These are phyloP conservation scores for Scedosporium minutisporum DNA, from an alignment of 2,329 filamentous ascomycete species.

Conservation along the genomic window DNA sequence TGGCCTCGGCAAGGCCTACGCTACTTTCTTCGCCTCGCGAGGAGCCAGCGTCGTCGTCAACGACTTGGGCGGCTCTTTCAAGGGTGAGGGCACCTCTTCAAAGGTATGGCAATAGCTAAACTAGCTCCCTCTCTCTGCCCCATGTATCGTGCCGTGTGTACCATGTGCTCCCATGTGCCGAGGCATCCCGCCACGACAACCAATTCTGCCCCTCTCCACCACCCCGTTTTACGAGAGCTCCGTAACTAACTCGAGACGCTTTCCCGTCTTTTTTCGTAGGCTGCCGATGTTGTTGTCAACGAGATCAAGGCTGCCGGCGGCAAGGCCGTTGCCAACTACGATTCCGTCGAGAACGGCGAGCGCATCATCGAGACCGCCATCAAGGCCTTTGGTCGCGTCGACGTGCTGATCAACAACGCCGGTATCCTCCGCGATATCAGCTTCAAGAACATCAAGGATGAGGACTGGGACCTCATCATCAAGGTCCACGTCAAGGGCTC, in stretches of 20 bases:
- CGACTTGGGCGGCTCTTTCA: constrained; percentile 86
- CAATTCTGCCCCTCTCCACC: neutral
- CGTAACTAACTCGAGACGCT: neutral
- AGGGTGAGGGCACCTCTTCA: constrained; percentile 78
- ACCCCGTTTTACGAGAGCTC: neutral
- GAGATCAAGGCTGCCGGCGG: constrained; percentile 82
- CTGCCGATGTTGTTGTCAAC: constrained; percentile 72
- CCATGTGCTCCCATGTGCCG: neutral
- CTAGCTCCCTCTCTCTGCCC: neutral
- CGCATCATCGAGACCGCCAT: constrained; percentile 88
- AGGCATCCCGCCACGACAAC: neutral
- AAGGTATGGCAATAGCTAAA: constrained; percentile 50
- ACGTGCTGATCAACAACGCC: constrained; percentile 95
- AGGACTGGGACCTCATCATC: constrained; percentile 93
- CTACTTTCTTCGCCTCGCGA: constrained; percentile 82
- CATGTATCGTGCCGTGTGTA: constrained; percentile 11
- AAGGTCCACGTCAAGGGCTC: constrained; percentile 86
- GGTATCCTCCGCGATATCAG: constrained; percentile 90
- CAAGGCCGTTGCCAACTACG: constrained; percentile 96
- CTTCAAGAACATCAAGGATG: constrained; percentile 98
- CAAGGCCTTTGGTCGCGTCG: constrained; percentile 72
- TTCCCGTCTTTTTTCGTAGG: constrained; percentile 32
- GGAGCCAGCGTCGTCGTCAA: constrained; percentile 96
- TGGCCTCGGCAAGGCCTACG: constrained; percentile 72
- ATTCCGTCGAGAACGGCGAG: constrained; percentile 86